Evolutionary conservation across 2,329 filamentous ascomycete species (phyloP).

Genomic region (Fusarium sp.): DNA sequence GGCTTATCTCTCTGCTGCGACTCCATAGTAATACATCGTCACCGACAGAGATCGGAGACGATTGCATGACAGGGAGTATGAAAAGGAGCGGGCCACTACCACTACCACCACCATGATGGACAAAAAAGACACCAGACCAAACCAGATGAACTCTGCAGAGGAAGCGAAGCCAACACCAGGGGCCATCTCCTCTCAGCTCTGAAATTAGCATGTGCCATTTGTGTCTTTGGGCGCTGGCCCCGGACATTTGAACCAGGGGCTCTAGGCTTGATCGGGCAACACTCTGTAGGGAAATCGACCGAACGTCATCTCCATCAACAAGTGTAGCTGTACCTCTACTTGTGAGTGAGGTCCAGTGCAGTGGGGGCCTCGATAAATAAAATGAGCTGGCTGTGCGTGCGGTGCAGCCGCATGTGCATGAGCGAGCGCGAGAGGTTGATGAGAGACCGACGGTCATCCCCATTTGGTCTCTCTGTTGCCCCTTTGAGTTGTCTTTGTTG

Average conservation of each 20-base stretch:
- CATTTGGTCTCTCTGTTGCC: constrained; percentile 19
- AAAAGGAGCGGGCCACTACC: not conserved
- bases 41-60: not conserved
- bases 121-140: not conserved
- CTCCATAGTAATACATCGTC: not conserved
- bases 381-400: constrained; percentile 37
- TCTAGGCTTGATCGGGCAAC: constrained; percentile 35
- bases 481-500: constrained; percentile 6
- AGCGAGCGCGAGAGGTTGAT: constrained; percentile 7
- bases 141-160: not conserved
- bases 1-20: not conserved
- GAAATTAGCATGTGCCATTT: constrained; percentile 31
- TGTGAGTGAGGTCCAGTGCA: not conserved
- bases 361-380: constrained; percentile 25
- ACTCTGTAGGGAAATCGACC: constrained; percentile 4
- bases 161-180: not conserved
- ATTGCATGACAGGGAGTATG: not conserved
- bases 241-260: constrained; percentile 8
- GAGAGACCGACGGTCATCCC: constrained; percentile 14
- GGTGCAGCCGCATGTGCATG: constrained; percentile 25
- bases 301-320: constrained; percentile 25
- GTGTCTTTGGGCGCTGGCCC: constrained; percentile 16
- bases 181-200: constrained; percentile 21
- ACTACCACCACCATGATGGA: not conserved
- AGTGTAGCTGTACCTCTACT: constrained; percentile 17